A percentile compares a stretch with the other conserved stretches of the same genome.
Conservation (phyloP, 1,139 yeast species). For the Debaryomyces psychrophilus region DNA sequence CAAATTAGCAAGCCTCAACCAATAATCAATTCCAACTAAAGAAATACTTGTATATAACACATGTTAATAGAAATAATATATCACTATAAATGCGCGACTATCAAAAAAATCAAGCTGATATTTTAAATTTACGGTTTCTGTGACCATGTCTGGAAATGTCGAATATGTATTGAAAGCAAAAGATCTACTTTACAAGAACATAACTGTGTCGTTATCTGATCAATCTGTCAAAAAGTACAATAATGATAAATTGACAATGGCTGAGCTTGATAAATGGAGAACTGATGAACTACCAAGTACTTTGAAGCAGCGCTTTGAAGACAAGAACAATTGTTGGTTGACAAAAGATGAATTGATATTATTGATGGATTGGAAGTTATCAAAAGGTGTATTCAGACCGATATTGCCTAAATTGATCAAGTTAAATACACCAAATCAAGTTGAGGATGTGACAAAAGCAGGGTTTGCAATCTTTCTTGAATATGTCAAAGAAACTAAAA, state of each 20-base stretch:
- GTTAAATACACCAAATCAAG: slow-evolving; percentile 34
- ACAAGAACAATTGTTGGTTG: slow-evolving; percentile 29
- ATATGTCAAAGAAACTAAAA: slow-evolving; percentile 14
- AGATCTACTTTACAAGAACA: slow-evolving; percentile 12
- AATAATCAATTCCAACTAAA: slow-evolving; percentile 5
- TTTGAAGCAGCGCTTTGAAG: slow-evolving; percentile 23
- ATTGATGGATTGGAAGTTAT: slow-evolving; percentile 54
- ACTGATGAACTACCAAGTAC: slow-evolving; percentile 28
- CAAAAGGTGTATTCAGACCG: slow-evolving; percentile 52
- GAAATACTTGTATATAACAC: slow-evolving; percentile 3
- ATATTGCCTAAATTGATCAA: slow-evolving; percentile 44
- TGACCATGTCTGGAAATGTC: slow-evolving; percentile 7
- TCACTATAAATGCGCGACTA: slow-evolving; percentile 3
- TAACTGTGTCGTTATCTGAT: slow-evolving; percentile 18
- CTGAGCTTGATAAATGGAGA: slow-evolving; percentile 43
- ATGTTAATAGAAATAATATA: slow-evolving; percentile 1
- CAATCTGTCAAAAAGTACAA: slow-evolving; percentile 21
- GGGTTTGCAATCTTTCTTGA: slow-evolving; percentile 33
- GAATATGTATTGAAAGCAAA: slow-evolving; percentile 11
- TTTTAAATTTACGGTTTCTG: too few species aligned
- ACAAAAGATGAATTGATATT: slow-evolving; percentile 40
- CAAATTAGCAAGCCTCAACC: slow-evolving; percentile 4
- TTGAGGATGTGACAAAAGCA: slow-evolving; percentile 29
- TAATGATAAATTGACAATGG: slow-evolving; percentile 29
- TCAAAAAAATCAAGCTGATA: too few species aligned